phyloP scores from a whole-genome alignment of 176 grass and related monocot species.

The Juncus inflexus region DNA sequence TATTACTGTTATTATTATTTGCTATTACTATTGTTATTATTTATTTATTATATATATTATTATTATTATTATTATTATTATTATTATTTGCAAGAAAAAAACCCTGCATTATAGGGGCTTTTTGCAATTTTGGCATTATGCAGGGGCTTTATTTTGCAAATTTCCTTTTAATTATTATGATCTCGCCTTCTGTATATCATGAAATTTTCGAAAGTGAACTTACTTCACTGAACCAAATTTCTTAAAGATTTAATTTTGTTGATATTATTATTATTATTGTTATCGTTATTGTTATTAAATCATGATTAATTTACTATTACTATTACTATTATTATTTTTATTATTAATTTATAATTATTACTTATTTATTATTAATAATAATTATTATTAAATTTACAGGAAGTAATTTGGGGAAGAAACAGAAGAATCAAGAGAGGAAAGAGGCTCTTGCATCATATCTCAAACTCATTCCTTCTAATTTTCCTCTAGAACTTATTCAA shows the following conservation, averaged over 20 bases:
- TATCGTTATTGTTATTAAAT: no score
- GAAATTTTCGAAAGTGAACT: neutral
- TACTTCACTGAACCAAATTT: neutral
- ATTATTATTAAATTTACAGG: conserved; percentile 6
- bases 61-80: no score
- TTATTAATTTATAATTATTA: no score
- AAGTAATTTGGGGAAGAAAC: conserved; percentile 27
- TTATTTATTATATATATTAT: no score
- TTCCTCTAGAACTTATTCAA: conserved; percentile 49
- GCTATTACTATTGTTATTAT: conserved; percentile 1
- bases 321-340: no score
- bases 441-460: conserved; percentile 41
- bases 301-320: no score
- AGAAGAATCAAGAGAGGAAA: conserved; percentile 31
- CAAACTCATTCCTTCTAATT: conserved; percentile 41
- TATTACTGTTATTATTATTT: no score
- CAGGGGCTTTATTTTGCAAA: neutral
- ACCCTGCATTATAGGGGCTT: no score
- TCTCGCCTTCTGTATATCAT: neutral
- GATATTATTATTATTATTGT: conserved; percentile 1
- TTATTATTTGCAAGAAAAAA: no score
- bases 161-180: no score
- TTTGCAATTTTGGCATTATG: neutral
- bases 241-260: neutral
- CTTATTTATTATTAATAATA: conserved; percentile 27